Conservation (phyloP, 148 eudicot species). For the Nyssa sinensis region DNA sequence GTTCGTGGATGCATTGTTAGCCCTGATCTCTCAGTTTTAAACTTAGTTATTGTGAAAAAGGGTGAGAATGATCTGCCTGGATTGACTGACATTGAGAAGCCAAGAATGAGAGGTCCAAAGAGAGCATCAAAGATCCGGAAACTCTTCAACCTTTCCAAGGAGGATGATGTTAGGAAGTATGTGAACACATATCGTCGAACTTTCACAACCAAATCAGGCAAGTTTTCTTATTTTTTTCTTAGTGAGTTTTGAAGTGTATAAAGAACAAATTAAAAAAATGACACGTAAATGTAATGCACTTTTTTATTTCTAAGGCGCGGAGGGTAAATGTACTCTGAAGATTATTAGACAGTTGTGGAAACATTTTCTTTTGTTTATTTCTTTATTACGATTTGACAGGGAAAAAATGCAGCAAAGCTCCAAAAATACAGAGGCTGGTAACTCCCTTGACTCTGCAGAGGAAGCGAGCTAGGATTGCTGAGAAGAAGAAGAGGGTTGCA, state of each 20-base stretch:
- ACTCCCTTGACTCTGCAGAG: constrained; percentile 86
- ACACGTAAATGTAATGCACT: too few relatives aligned
- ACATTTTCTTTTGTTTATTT: not conserved
- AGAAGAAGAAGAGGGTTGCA: constrained; percentile 80
- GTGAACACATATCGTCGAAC: constrained; percentile 84
- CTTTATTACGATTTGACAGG: constrained; percentile 31
- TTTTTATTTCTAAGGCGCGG: not conserved
- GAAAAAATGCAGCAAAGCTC: constrained; percentile 78
- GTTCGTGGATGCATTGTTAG: constrained; percentile 89
- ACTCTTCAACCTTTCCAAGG: constrained; percentile 83
- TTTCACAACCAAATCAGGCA: constrained; percentile 69
- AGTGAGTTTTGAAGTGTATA: not conserved
- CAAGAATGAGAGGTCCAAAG: constrained; percentile 96
- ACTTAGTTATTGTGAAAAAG: constrained; percentile 86
- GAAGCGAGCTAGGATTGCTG: constrained; percentile 84
- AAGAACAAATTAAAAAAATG: not conserved
- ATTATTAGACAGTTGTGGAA: not conserved
- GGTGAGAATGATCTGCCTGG: constrained; percentile 91
- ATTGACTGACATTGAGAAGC: constrained; percentile 75
- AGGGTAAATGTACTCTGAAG: not conserved
- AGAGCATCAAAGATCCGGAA: constrained; percentile 91
- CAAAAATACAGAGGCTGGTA: constrained; percentile 83
- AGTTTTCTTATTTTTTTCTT: constrained; percentile 4
- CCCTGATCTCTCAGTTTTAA: constrained; percentile 78
- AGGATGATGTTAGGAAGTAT: constrained; percentile 89